Conservation (phyloP, 805 yeast species). For the Zygoascus tannicola region DNA sequence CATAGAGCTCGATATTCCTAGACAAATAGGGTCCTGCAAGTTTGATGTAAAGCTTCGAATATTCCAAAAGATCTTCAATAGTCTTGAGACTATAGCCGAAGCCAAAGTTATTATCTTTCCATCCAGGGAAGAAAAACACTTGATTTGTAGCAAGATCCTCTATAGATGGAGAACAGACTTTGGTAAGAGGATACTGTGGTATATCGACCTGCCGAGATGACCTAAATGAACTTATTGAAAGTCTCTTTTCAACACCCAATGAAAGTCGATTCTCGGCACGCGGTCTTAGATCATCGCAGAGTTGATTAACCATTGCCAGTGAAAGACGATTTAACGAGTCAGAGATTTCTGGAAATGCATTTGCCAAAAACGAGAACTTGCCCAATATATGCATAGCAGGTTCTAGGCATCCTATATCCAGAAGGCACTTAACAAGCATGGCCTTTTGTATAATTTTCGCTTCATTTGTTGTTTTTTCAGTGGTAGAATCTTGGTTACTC, state of each 20-base stretch:
- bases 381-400: slow-evolving; percentile 53
- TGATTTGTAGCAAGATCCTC: neutral
- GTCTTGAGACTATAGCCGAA: neutral
- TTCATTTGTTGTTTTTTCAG: neutral
- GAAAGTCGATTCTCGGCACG: slow-evolving; percentile 35
- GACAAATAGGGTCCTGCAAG: slow-evolving; percentile 51
- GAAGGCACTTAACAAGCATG: slow-evolving; percentile 41
- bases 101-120: neutral
- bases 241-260: slow-evolving; percentile 1
- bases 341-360: slow-evolving; percentile 42
- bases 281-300: too few species aligned
- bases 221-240: neutral
- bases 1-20: slow-evolving; percentile 38
- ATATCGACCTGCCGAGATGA: neutral
- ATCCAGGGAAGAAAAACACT: neutral
- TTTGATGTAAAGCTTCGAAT: slow-evolving; percentile 24
- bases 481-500: neutral
- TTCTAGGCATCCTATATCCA: slow-evolving; percentile 52
- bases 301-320: slow-evolving; percentile 38
- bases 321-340: slow-evolving; percentile 42
- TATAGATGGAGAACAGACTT: neutral
- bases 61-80: neutral
- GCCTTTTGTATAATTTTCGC: slow-evolving; percentile 29
- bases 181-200: slow-evolving; percentile 8
- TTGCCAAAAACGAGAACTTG: slow-evolving; percentile 52